Conservation (phyloP, 2,329 filamentous ascomycete genomes). For the Akanthomyces dipterigenus region DNA sequence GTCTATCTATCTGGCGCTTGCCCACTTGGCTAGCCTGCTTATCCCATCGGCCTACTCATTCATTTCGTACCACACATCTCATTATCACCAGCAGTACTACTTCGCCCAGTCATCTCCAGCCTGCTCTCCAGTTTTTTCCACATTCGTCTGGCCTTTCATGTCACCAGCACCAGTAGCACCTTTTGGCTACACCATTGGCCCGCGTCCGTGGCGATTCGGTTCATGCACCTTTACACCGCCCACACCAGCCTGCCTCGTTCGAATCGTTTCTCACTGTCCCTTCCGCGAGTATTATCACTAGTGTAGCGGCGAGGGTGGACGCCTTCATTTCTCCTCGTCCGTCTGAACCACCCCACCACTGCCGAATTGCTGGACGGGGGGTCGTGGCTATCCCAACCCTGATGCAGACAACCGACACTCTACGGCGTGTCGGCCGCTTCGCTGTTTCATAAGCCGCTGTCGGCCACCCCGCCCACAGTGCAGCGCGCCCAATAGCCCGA, state of each 20-base stretch:
- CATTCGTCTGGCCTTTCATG: not conserved
- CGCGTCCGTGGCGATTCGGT: not conserved
- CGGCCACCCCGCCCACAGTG: not conserved
- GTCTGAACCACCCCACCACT: not conserved
- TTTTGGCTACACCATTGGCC: not conserved
- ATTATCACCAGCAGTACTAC: not conserved
- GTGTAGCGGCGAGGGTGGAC: not conserved
- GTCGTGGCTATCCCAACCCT: not conserved
- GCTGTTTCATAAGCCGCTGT: not conserved
- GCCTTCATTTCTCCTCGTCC: not conserved
- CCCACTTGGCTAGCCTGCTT: not conserved
- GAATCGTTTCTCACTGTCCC: not conserved
- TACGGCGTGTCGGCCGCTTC: not conserved
- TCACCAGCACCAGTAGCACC: conserved; percentile 3
- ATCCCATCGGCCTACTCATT: not conserved
- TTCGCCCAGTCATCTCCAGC: not conserved
- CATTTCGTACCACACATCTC: not conserved
- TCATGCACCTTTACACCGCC: conserved; percentile 7
- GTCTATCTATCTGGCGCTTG: not conserved
- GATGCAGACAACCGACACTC: not conserved
- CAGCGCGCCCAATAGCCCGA: not conserved
- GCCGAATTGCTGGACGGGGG: not conserved
- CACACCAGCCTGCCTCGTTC: not conserved
- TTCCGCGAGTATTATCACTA: not conserved
- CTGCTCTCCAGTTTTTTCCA: not conserved